Conservation (phyloP, 2,329 filamentous ascomycete genomes). For the Geoglossum cookeanum region DNA sequence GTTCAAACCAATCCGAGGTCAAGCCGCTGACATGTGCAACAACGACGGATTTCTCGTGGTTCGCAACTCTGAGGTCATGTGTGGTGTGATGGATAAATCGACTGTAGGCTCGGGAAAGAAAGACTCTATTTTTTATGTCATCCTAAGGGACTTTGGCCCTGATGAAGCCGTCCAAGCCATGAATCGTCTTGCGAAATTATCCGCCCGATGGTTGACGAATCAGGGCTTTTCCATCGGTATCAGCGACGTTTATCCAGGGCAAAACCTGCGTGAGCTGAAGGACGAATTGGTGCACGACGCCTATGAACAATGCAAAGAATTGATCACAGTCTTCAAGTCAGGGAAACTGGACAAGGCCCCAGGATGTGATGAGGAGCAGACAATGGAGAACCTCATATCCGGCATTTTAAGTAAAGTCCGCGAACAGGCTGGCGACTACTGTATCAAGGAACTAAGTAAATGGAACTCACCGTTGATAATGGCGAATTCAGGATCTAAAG, state of each 20-base stretch:
- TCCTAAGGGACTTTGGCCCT: slow-evolving; percentile 84
- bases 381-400: slow-evolving; percentile 75
- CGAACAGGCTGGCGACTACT: slow-evolving; percentile 76
- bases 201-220: slow-evolving; percentile 71
- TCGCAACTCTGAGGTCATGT: slow-evolving; percentile 94
- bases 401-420: slow-evolving; percentile 84
- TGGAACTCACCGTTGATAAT: slow-evolving; percentile 91
- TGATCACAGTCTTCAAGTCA: slow-evolving; percentile 62
- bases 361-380: slow-evolving; percentile 81
- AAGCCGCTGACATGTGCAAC: slow-evolving; percentile 52
- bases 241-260: slow-evolving; percentile 76
- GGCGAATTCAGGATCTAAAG: slow-evolving; percentile 94
- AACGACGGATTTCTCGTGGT: slow-evolving; percentile 86
- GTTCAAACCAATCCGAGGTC: slow-evolving; percentile 42
- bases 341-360: slow-evolving; percentile 71
- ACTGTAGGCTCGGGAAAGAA: slow-evolving; percentile 97
- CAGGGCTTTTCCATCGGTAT: slow-evolving; percentile 93
- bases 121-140: slow-evolving; percentile 91
- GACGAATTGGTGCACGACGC: slow-evolving; percentile 56
- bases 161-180: slow-evolving; percentile 77
- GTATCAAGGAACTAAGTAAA: slow-evolving; percentile 72
- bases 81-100: slow-evolving; percentile 91
- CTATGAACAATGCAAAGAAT: slow-evolving; percentile 61
- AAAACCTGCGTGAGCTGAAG: slow-evolving; percentile 51
- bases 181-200: slow-evolving; percentile 84